phyloP scores from a whole-genome alignment of 2,329 filamentous ascomycete genomes.

The Nannizziopsis arthrosporioides region DNA sequence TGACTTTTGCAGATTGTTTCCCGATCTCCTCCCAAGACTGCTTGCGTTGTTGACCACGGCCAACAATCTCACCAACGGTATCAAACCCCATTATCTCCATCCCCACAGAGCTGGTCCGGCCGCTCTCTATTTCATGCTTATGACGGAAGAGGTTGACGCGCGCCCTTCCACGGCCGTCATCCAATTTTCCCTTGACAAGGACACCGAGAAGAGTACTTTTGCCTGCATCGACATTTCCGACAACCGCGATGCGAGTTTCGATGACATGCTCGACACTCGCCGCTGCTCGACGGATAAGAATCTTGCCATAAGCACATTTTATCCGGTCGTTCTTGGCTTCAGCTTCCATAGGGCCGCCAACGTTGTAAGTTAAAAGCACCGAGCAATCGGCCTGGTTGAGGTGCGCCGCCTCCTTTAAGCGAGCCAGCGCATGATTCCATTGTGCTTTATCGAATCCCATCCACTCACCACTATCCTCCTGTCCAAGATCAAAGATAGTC shows the following conservation, averaged over 20 bases:
- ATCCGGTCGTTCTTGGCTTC: constrained; percentile 53
- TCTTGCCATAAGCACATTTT: constrained; percentile 68
- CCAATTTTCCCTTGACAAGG: constrained; percentile 84
- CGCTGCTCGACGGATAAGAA: constrained; percentile 68
- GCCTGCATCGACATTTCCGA: constrained; percentile 94
- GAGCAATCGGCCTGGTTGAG: constrained; percentile 61
- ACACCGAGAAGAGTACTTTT: constrained; percentile 96
- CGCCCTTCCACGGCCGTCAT: constrained; percentile 87
- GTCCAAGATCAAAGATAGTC: constrained; percentile 79
- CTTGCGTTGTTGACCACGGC: constrained; percentile 71
- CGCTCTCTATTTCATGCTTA: constrained; percentile 95
- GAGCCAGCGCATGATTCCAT: constrained; percentile 60
- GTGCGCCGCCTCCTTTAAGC: constrained; percentile 55
- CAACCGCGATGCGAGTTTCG: constrained; percentile 90
- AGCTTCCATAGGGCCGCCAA: constrained; percentile 65
- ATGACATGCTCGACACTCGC: constrained; percentile 73
- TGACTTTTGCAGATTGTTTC: constrained; percentile 85
- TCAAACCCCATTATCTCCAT: constrained; percentile 99
- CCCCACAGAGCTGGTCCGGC: constrained; percentile 87
- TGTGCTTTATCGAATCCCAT: constrained; percentile 65
- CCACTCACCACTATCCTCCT: constrained; percentile 77
- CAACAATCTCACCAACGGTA: constrained; percentile 68
- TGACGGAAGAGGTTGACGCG: constrained; percentile 93
- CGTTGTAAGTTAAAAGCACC: constrained; percentile 78
- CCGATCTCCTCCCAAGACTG: constrained; percentile 97